These are phyloP conservation scores for Penicillium sp. DNA, from an alignment of 2,329 filamentous ascomycete species.

Conservation along the genomic window DNA sequence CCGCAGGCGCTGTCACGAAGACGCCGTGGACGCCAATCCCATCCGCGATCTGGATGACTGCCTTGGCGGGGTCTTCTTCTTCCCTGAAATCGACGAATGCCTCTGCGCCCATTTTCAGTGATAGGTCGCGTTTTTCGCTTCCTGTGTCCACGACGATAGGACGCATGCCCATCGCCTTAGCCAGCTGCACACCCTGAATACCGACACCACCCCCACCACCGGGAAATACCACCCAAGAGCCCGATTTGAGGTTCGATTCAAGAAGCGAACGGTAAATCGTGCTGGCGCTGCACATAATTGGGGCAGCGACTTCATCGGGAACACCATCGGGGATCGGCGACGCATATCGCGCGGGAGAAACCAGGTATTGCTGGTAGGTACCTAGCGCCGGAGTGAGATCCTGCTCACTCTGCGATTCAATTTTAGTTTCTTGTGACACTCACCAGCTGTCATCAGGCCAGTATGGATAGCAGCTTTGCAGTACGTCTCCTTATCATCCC, in stretches of 20 bases:
- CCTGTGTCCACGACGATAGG: constrained; percentile 60
- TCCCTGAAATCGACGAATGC: constrained; percentile 59
- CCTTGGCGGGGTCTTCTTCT: constrained; percentile 35
- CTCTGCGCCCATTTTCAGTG: constrained; percentile 55
- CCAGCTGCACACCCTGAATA: constrained; percentile 59
- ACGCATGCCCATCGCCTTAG: constrained; percentile 58
- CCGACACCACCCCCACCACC: constrained; percentile 57
- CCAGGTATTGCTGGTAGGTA: constrained; percentile 63
- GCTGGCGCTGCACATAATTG: constrained; percentile 61
- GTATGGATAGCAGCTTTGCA: constrained; percentile 27
- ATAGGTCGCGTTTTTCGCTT: constrained; percentile 49
- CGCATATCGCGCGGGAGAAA: constrained; percentile 58
- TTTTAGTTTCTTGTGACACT: constrained; percentile 13
- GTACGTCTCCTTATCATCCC: constrained; percentile 57
- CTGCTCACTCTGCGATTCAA: no score
- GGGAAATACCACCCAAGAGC: constrained; percentile 52
- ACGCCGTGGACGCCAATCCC: constrained; percentile 52
- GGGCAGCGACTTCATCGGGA: constrained; percentile 58
- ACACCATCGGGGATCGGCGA: constrained; percentile 59
- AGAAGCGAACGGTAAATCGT: constrained; percentile 61
- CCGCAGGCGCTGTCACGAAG: constrained; percentile 44
- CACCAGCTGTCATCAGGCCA: constrained; percentile 48
- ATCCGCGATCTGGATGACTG: constrained; percentile 50
- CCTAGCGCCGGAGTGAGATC: constrained; percentile 31
- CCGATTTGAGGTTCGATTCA: constrained; percentile 52